Conservation (phyloP, 306 rosid species). For the Ceratonia siliqua region DNA sequence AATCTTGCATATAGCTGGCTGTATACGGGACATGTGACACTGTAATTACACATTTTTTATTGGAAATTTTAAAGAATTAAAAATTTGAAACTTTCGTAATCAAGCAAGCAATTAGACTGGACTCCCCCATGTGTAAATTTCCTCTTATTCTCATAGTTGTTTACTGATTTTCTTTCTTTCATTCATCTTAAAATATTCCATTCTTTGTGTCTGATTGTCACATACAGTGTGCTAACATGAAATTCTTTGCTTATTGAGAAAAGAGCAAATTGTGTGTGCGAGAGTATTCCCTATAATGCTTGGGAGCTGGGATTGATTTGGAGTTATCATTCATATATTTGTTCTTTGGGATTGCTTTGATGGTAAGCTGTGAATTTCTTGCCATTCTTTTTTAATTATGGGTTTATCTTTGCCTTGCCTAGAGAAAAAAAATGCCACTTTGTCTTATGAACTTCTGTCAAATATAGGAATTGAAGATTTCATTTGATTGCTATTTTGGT, state of each 20-base stretch:
- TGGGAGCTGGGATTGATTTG: constrained; percentile 47
- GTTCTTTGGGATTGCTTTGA: constrained; percentile 60
- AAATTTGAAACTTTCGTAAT: constrained; percentile 18
- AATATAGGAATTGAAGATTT: constrained; percentile 26
- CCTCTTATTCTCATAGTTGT: constrained; percentile 16
- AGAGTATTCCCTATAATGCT: constrained; percentile 35
- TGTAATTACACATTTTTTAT: background rate
- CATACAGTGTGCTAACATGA: constrained; percentile 15
- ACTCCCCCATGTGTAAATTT: constrained; percentile 33
- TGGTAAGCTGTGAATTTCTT: constrained; percentile 57
- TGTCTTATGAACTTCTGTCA: constrained; percentile 27
- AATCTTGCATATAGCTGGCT: constrained; percentile 42
- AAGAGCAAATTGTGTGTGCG: constrained; percentile 23
- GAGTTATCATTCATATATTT: constrained; percentile 49
- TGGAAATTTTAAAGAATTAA: background rate
- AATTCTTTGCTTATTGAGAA: constrained; percentile 54
- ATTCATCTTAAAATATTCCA: constrained; percentile 25
- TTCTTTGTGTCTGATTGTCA: constrained; percentile 42
- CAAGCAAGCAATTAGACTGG: constrained; percentile 34
- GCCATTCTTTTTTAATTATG: background rate
- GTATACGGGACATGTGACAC: constrained; percentile 24
- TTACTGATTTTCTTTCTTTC: constrained; percentile 15
- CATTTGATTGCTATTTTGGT: constrained; percentile 15
- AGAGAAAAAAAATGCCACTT: constrained; percentile 40
- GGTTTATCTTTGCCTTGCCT: constrained; percentile 25